Evolutionary conservation across 495 filamentous ascomycete genomes (phyloP), one percentile per base, ranked within the genome.

Genomic region (Neurospora tetrasperma): DNA sequence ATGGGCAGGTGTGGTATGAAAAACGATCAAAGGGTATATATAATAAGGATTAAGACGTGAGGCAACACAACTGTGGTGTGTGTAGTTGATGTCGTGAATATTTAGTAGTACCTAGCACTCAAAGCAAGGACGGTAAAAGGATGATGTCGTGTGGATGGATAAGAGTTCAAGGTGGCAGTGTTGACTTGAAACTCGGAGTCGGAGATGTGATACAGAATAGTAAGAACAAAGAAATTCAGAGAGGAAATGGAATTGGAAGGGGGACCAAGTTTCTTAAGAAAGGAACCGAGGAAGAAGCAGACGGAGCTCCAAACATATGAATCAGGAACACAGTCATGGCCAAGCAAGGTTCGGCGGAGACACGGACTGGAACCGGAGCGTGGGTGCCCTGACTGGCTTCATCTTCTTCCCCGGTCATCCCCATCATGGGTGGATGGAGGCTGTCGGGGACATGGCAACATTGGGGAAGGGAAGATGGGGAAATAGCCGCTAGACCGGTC

Each of bases 1-100:
- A 42, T 83, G 83, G 78, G 78, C 75, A 73, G 42, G 41, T 62
- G n/a, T 59, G 35, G 10, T 74, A 11, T 72, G 41, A 7, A 35
- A 16, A 18, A 31, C 35, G 38, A 23, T 62, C 35, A 62, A 41
- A 66, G 54, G 54, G 70, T 42, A 68, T 31, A n/a, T 38, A 68
- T 31, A n/a, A 35, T 40, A 42, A 18, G n/a, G 59, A 59, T 54
- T 71, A 38, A 18, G 27, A 10, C 68, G 54, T 4, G 70, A 42
- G 41, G 69, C 18, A 16, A 44, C 20, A 66, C 54, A 66, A 18
- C 27, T 66, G 5, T 35, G 35, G 27, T 66, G 54, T 62, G 54
- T 66, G 54, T 66, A 66, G 54, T 10, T 35, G 27, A 35, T 66
- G 54, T 35, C 54, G 54, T 35, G 54, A 27, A 66, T 66, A 66